Base-by-base conservation (phyloP, 2,329 filamentous ascomycete species). In the Botryotinia calthae region DNA sequence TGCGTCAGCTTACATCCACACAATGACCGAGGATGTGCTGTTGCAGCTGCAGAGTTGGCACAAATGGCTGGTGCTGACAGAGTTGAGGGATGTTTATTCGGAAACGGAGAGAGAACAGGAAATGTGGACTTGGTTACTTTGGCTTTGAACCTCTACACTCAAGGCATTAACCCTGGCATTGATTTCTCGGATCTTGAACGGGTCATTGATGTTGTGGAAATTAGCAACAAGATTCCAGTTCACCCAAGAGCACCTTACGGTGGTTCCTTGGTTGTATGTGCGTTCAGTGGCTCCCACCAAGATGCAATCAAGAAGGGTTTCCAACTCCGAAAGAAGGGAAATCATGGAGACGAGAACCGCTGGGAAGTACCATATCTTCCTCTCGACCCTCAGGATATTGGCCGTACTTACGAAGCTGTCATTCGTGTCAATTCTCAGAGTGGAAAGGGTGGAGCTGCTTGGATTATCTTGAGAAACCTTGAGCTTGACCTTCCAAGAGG, bases 361-460 rank as follows among this genome's bases (percentile, higher is more conserved):
- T 98, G 95, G 95, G 85, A 93, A 78, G 87, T 98, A 56, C 95
- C 95, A 0, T 98, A 98, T 81, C 90, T 98, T 66, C 95, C 95
- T 20, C 88, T 98, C 78, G 95, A 98, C 80, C 95, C 95, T 8
- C 87, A 92, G 80, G 95, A 98, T 80, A 97, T 98, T 76, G 95
- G 95, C 68, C 90, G 95, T 73, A 98, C 91, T n/a, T 98, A 98
- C 87, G 95, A 98, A 84, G 95, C 95, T 73, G 92, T 98, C 81
- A 98, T 98, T 81, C 93, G 95, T 74, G 95, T 98, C 87, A 99
- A 98, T 86, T 97, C 93, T 28, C 95, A 98, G 82, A 93, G 90
- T 78, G 95, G 95, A 76, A 98, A 99, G 85, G 95, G 95, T 75
- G 96, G 96, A 78, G 91, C 93, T 74, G 95, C 95, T 68, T 98